Evolutionary conservation across 108 stramenopile genomes (phyloP), one percentile per base, ranked within the genome.

Genomic region (Nitzschia inconspicua): DNA sequence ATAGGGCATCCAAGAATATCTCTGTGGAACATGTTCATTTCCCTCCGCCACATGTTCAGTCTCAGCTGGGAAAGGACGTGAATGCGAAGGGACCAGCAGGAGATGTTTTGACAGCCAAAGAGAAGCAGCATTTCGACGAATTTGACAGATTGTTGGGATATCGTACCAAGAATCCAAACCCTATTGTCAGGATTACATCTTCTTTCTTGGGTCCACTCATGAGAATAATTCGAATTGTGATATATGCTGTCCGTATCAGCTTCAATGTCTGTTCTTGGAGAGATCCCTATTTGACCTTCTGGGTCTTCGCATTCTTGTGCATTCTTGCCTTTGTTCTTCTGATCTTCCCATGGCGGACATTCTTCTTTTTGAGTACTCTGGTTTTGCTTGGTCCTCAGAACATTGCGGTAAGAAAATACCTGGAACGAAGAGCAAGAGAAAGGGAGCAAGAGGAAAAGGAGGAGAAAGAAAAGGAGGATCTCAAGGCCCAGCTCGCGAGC

Each of bases 261-360:
- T 91, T 84, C 67, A 86, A 91, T 40, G 61, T 83, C 8, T 71
- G 79, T 8, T 72, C 72, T 4, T 87, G 85, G 89, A 79, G 75
- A 48, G 89, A 91, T 67, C 89, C 89, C 2, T 82, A 57, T 41
- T 43, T 91, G 32, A 78, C 89, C 3, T 84, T 80, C 40, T 84
- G 79, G 79, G 32, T 80, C 0, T 75, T 79, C 50, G 37, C 78
- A 3, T 72, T 70, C 30, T 61, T 84, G 14, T 27, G 48, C n/a
- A 26, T 75, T 18, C 41, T 77, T 3, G 57, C 66, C 22, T 48
- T 82, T 22, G 47, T 85, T 32, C 50, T 91, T 47, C 57, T 85
- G 16, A 55, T 82, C 10, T 91, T 91, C 39, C 89, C 89, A 1
- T 91, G 89, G 89, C 59, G 84, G 43, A 51, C 56, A 1, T 85